phyloP scores from a whole-genome alignment of 352 stramenopile species.

The Phytophthora hybrid region DNA sequence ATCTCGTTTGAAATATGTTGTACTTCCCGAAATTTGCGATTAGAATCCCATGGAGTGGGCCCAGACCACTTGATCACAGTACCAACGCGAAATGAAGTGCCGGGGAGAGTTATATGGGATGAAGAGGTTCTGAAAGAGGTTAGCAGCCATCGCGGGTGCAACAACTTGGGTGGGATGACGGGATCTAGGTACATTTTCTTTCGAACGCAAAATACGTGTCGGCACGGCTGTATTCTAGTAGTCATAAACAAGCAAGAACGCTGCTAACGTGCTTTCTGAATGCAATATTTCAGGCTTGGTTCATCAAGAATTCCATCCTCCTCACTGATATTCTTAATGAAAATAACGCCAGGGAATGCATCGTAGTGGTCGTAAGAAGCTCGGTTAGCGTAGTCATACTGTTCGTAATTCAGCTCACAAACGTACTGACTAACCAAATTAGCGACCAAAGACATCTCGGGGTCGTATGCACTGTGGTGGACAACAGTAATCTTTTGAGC shows the following conservation, averaged over 20 bases:
- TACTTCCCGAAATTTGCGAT: neutral
- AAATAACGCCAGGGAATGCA: neutral
- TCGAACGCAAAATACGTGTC: too few species aligned
- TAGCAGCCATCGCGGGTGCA: too few species aligned
- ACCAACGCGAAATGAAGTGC: too few species aligned
- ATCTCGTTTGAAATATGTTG: too few species aligned
- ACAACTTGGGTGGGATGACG: too few species aligned
- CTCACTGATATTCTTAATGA: neutral
- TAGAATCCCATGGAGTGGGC: neutral
- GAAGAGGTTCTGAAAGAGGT: too few species aligned
- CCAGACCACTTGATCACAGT: too few species aligned
- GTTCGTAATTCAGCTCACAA: neutral
- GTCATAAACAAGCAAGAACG: too few species aligned
- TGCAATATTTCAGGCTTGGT: neutral
- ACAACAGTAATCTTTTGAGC: neutral
- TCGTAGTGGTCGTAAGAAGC: neutral
- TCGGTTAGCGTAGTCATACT: neutral
- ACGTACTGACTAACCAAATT: constrained; percentile 3
- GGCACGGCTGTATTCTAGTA: too few species aligned
- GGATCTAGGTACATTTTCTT: too few species aligned
- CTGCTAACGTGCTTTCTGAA: neutral
- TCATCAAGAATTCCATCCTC: neutral
- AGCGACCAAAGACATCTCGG: neutral
- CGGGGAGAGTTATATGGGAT: too few species aligned
- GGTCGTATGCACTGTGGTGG: neutral